These are phyloP conservation scores for Sanchytrium tribonematis DNA, from an alignment of 371 early-diverging fungal species.

Conservation along the genomic window DNA sequence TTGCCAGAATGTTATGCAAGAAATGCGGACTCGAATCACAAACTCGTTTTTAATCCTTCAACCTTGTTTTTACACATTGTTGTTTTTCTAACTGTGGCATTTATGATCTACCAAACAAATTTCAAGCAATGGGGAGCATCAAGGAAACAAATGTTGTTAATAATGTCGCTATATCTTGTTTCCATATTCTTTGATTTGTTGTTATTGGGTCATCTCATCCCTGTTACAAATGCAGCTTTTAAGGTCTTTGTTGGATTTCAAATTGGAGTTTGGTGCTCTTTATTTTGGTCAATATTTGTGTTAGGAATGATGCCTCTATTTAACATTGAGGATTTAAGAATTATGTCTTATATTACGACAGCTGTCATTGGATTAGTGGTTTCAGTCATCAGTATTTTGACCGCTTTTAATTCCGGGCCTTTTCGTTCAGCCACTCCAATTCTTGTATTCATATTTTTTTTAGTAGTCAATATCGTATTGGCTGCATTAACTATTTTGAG, in stretches of 20 bases:
- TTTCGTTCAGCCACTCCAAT: conserved; percentile 3
- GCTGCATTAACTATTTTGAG: too few species aligned
- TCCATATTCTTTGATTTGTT: conserved; percentile 22
- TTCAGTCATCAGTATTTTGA: too few species aligned
- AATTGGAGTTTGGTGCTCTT: conserved; percentile 57
- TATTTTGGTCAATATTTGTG: conserved; percentile 86
- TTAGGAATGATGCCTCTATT: too few species aligned
- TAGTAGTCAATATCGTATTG: conserved; percentile 1
- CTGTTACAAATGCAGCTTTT: conserved; percentile 79
- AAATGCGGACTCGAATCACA: conserved; percentile 39
- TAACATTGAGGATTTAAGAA: too few species aligned
- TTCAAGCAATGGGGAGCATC: conserved; percentile 83
- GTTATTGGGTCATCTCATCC: conserved; percentile 84
- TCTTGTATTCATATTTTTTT: conserved; percentile 3
- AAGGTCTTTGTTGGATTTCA: conserved; percentile 51
- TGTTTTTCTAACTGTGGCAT: conserved; percentile 69
- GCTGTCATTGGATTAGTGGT: too few species aligned
- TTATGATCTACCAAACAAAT: conserved; percentile 85
- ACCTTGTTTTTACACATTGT: conserved; percentile 67
- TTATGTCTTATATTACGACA: too few species aligned
- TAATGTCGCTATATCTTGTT: background rate
- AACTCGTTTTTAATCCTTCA: conserved; percentile 54
- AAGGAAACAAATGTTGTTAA: conserved; percentile 7
- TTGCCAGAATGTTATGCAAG: conserved; percentile 74
- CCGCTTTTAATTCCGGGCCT: too few species aligned